Percentiles rank a stretch among this genome's conserved stretches.
phyloP scores from a whole-genome alignment of 2,329 filamentous ascomycete species.

The Colletotrichum tropicicola region DNA sequence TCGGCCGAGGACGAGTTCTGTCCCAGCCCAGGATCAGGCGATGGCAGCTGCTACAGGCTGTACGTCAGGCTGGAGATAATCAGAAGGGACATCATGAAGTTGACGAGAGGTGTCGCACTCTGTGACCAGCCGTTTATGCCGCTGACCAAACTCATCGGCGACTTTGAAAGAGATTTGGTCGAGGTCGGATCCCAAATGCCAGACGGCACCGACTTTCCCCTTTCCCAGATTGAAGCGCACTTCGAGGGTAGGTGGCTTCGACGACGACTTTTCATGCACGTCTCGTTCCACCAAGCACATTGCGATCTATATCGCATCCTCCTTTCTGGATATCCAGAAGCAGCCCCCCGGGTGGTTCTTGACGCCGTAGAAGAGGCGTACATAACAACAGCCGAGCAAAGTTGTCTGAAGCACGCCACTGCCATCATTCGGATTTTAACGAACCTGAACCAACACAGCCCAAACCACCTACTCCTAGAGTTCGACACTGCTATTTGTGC shows the following conservation, averaged over 20 bases:
- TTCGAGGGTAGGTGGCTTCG: slow-evolving; percentile 32
- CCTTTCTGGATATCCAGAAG: slow-evolving; percentile 49
- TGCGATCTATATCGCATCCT: slow-evolving; percentile 55
- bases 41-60: slow-evolving; percentile 31
- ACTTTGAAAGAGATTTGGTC: slow-evolving; percentile 31
- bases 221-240: slow-evolving; percentile 11
- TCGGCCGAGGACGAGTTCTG: slow-evolving; percentile 54
- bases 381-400: slow-evolving; percentile 39
- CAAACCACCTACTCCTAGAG: slow-evolving; percentile 42
- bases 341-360: slow-evolving; percentile 43
- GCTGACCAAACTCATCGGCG: slow-evolving; percentile 31
- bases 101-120: slow-evolving; percentile 33
- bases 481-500: slow-evolving; percentile 52
- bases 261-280: slow-evolving; percentile 40
- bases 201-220: slow-evolving; percentile 26
- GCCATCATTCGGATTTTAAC: slow-evolving; percentile 46
- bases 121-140: slow-evolving; percentile 33
- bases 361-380: slow-evolving; percentile 38
- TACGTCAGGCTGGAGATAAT: slow-evolving; percentile 35
- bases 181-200: slow-evolving; percentile 31
- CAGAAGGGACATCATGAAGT: slow-evolving; percentile 35
- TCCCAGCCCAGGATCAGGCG: slow-evolving; percentile 7
- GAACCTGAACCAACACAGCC: slow-evolving; percentile 37
- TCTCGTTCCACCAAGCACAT: slow-evolving; percentile 51
- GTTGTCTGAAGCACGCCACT: slow-evolving; percentile 48